A percentile compares a stretch with the other conserved stretches of the same genome.
phyloP scores from a whole-genome alignment of 306 rosid genomes.

The Sicyos edulis region DNA sequence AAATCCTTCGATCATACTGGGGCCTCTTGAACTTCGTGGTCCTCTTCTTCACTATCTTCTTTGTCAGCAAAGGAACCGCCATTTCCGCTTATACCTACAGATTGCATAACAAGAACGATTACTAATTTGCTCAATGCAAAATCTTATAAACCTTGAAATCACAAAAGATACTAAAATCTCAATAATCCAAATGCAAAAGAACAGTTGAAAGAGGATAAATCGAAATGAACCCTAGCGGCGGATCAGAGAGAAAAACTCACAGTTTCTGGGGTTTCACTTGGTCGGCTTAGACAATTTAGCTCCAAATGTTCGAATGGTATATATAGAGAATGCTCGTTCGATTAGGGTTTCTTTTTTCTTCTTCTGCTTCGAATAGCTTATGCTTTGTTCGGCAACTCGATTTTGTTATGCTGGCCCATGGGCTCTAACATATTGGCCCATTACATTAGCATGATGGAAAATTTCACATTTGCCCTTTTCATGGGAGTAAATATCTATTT shows the following conservation, averaged over 20 bases:
- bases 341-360: constrained; percentile 11
- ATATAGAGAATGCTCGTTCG: constrained; percentile 8
- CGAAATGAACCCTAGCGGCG: neutral
- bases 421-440: constrained; percentile 3
- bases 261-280: neutral
- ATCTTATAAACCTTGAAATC: neutral
- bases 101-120: neutral
- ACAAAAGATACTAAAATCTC: neutral
- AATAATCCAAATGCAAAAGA: neutral
- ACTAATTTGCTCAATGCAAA: neutral
- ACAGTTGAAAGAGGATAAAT: neutral
- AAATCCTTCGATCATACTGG: constrained; percentile 70
- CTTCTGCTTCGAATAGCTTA: neutral
- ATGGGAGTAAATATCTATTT: too few relatives aligned
- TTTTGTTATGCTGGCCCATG: neutral
- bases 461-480: neutral
- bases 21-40: constrained; percentile 67
- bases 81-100: constrained; percentile 25
- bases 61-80: constrained; percentile 74
- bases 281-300: neutral
- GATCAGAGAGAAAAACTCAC: neutral
- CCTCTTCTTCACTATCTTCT: constrained; percentile 71
- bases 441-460: neutral
- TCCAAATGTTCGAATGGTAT: neutral
- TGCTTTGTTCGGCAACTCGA: neutral